phyloP scores from a whole-genome alignment of 2,329 filamentous ascomycete genomes.

The Colletotrichum noveboracense region DNA sequence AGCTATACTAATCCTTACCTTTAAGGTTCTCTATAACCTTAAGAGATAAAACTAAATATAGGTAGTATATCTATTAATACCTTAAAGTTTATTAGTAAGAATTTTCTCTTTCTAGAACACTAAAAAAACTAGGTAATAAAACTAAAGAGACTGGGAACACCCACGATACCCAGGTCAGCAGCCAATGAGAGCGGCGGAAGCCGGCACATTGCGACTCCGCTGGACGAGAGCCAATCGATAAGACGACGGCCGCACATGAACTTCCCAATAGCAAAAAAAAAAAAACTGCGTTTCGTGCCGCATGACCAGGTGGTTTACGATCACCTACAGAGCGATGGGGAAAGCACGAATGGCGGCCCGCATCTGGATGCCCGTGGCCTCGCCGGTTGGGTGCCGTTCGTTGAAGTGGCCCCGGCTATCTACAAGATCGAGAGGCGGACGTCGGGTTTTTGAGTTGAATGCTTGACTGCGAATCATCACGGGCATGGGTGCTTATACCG shows the following conservation, averaged over 20 bases:
- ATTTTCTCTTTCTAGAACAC: no score
- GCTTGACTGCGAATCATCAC: not conserved
- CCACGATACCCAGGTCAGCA: not conserved
- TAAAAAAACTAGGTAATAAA: no score
- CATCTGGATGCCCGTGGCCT: constrained; percentile 16
- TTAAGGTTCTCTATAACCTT: no score
- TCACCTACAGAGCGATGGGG: not conserved
- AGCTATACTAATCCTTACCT: no score
- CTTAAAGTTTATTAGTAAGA: no score
- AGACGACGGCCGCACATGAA: not conserved
- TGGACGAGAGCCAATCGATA: constrained; percentile 12
- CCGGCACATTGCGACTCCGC: constrained; percentile 19
- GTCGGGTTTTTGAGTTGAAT: not conserved
- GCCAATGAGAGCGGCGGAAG: constrained; percentile 19
- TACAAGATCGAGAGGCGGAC: not conserved
- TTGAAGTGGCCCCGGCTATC: not conserved
- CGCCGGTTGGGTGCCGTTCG: constrained; percentile 20
- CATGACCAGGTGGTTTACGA: not conserved
- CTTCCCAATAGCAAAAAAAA: not conserved
- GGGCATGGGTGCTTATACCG: not conserved
- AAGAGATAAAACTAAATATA: no score
- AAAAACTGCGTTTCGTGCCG: not conserved
- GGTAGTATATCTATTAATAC: no score
- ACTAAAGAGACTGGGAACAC: not conserved
- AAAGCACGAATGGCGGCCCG: not conserved